phyloP scores from a whole-genome alignment of 768 basidiomycete species.

The Plicaturopsis crispa region DNA sequence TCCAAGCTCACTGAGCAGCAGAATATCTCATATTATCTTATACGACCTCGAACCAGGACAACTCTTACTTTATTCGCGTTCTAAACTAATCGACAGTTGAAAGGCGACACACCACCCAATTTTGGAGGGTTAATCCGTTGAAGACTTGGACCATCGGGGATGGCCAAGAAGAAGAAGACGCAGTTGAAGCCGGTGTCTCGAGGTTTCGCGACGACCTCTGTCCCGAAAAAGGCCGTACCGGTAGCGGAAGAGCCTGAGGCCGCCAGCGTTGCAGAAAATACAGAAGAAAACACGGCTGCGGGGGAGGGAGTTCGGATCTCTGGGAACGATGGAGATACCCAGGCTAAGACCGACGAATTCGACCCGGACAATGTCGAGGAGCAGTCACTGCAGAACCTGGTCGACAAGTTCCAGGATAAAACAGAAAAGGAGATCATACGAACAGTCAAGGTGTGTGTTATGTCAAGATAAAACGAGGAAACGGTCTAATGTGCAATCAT shows the following conservation, averaged over 20 bases:
- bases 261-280: constrained; percentile 9
- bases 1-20: no score
- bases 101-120: no score
- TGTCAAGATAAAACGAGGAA: no score
- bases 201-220: constrained; percentile 76
- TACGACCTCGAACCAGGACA: no score
- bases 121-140: no score
- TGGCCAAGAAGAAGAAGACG: constrained; percentile 85
- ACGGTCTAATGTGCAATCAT: no score
- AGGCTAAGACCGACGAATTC: constrained; percentile 18
- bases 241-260: constrained; percentile 14
- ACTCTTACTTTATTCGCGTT: no score
- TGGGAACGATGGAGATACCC: not conserved
- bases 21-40: no score
- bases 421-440: constrained; percentile 79
- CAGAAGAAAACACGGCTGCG: constrained; percentile 16
- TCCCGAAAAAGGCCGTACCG: constrained; percentile 63
- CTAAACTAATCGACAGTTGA: no score
- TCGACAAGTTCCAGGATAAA: constrained; percentile 83
- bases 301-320: constrained; percentile 3
- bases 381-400: constrained; percentile 55
- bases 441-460: constrained; percentile 52
- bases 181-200: constrained; percentile 68
- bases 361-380: constrained; percentile 39
- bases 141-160: constrained; percentile 15